A percentile compares a stretch with the other conserved stretches of the same genome.
Conservation (phyloP, 148 eudicot species). For the Camellia sinensis region DNA sequence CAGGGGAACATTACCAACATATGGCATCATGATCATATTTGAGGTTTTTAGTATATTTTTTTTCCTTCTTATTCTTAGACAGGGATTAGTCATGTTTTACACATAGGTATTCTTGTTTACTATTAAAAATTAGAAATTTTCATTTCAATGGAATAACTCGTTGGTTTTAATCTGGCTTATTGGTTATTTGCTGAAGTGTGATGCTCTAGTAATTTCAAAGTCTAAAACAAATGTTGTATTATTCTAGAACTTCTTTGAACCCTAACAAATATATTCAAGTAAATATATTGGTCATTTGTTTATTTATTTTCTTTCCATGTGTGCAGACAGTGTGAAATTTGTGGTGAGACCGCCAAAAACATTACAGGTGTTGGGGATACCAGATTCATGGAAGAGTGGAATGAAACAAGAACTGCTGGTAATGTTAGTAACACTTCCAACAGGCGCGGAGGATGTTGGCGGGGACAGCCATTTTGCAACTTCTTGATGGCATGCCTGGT, state of each 20-base stretch:
- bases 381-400: conserved; percentile 65
- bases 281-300: background rate
- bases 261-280: background rate
- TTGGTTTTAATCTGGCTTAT: background rate
- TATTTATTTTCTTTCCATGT: background rate
- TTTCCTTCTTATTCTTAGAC: too few species aligned
- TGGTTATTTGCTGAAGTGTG: background rate
- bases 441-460: conserved; percentile 43
- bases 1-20: too few species aligned
- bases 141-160: background rate
- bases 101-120: background rate
- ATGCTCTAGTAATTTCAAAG: background rate
- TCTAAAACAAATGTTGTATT: background rate
- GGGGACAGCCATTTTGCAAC: conserved; percentile 67
- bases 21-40: background rate
- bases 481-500: conserved; percentile 72
- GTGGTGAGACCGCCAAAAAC: conserved; percentile 57
- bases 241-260: background rate
- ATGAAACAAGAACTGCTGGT: conserved; percentile 26
- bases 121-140: background rate
- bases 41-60: too few species aligned
- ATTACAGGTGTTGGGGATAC: conserved; percentile 35
- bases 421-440: conserved; percentile 22
- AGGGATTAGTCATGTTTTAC: background rate
- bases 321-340: conserved; percentile 64